Percentiles rank a stretch among this genome's conserved stretches.
Conservation (phyloP, 352 stramenopile species). For the Pythium oligandrum region DNA sequence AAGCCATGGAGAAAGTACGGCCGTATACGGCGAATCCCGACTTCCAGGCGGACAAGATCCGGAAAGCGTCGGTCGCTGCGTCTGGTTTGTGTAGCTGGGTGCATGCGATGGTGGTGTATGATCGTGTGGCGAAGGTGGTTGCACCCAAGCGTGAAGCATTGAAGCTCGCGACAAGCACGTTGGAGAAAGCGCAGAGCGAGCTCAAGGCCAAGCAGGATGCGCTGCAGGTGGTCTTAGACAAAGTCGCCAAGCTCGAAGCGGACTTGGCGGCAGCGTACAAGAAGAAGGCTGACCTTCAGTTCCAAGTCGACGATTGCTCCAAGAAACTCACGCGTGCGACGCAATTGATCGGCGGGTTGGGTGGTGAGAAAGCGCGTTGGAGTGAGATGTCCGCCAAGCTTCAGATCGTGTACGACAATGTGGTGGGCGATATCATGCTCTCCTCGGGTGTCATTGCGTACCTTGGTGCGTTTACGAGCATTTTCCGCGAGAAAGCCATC, state of each 20-base stretch:
- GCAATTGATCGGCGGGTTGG: slow-evolving; percentile 91
- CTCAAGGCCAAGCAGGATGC: slow-evolving; percentile 89
- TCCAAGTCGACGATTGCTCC: slow-evolving; percentile 91
- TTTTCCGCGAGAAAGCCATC: slow-evolving; percentile 89
- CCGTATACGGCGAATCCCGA: slow-evolving; percentile 84
- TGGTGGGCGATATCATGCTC: slow-evolving; percentile 92
- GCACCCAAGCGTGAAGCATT: slow-evolving; percentile 91
- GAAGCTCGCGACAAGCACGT: slow-evolving; percentile 80
- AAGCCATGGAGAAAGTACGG: slow-evolving; percentile 90
- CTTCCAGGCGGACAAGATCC: slow-evolving; percentile 93
- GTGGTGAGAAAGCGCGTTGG: slow-evolving; percentile 93
- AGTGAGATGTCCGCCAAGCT: slow-evolving; percentile 85
- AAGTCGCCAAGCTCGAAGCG: slow-evolving; percentile 86
- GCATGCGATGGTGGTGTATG: slow-evolving; percentile 96
- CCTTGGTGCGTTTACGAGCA: slow-evolving; percentile 89
- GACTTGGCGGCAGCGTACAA: slow-evolving; percentile 89
- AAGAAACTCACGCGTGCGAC: slow-evolving; percentile 91
- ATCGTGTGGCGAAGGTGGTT: slow-evolving; percentile 91
- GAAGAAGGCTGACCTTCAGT: slow-evolving; percentile 88
- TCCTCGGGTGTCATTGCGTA: slow-evolving; percentile 93
- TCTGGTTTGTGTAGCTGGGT: slow-evolving; percentile 94
- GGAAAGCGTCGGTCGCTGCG: slow-evolving; percentile 92
- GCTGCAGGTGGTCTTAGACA: slow-evolving; percentile 90
- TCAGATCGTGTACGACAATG: slow-evolving; percentile 86
- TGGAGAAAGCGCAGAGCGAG: slow-evolving; percentile 83